Base-by-base conservation (phyloP, 352 stramenopile genomes). In the Pythium phragmiticola region DNA sequence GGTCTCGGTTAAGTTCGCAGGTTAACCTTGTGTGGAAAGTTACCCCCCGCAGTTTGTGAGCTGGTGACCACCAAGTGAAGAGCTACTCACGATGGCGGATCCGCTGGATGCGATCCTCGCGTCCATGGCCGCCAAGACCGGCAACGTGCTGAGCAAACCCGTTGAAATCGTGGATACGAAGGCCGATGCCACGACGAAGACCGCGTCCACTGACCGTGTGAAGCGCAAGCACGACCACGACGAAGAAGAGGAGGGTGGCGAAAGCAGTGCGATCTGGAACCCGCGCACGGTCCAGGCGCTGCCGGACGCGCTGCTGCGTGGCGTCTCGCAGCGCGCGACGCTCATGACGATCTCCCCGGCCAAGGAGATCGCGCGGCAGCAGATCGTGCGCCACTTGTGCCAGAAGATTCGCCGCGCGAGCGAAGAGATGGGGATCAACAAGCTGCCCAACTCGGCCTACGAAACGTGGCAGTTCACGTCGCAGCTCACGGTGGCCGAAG, bases 401-500 rank as follows among this genome's bases (percentile, higher is more conserved):
- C 69, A 70, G 68, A 87, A 86, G 67, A 91, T 95, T 63, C 73
- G 70, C 4, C 75, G 74, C 56, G 75, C 78, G 8, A 78, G 74
- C 57, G 87, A 92, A 53, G 74, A 89, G 50, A 74, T 95, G 70
- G 87, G 87, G 33, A 83, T 95, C 57, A 71, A 66, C 42, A 90
- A 90, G 60, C 68, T 93, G 57, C 78, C 86, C 26, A 93, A 92
- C 65, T 88, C 86, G 58, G 81, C 73, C n/a, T 92, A 88, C 70
- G 86, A 95, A 70, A 89, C 81, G 30, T 95, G 84, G 86, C 84
- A 95, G 60, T 90, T 93, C 58, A 89, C 80, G 46, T 90, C 83
- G 34, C 74, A 78, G 43, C 72, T 95, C 26, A 89, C 75, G 4
- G 77, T 87, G n/a, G 76, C 78, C 19, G 78, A 91, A 56, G 76